phyloP scores from a whole-genome alignment of 495 filamentous ascomycete genomes.

The Aspergillus nanangensis region DNA sequence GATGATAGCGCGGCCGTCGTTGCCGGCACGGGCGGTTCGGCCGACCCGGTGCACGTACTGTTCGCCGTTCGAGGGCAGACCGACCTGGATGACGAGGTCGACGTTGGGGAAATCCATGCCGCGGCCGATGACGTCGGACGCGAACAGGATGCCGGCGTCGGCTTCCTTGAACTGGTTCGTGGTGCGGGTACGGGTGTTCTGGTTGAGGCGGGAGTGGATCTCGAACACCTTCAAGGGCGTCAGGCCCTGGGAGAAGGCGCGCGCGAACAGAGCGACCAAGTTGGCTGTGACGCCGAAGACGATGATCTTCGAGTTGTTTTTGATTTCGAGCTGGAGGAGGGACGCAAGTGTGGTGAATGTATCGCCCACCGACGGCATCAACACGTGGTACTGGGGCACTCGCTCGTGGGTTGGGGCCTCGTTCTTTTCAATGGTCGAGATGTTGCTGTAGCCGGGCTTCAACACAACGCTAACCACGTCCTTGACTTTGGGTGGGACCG shows the following conservation, averaged over 20 bases:
- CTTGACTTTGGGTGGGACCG: slow-evolving; percentile 58
- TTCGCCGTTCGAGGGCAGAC: slow-evolving; percentile 65
- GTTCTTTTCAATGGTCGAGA: slow-evolving; percentile 58
- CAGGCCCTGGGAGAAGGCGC: slow-evolving; percentile 41
- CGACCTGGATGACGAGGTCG: slow-evolving; percentile 83
- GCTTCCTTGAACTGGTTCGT: slow-evolving; percentile 59
- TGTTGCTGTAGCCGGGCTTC: slow-evolving; percentile 48
- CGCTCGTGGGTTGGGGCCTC: slow-evolving; percentile 57
- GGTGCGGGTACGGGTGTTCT: slow-evolving; percentile 50
- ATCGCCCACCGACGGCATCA: slow-evolving; percentile 49
- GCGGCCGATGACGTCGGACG: slow-evolving; percentile 66
- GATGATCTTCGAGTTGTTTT: slow-evolving; percentile 56
- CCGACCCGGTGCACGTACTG: slow-evolving; percentile 89
- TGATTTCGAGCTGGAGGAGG: slow-evolving; percentile 40
- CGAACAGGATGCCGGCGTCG: slow-evolving; percentile 53
- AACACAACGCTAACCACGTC: slow-evolving; percentile 57
- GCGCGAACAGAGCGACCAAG: slow-evolving; percentile 51
- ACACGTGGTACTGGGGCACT: slow-evolving; percentile 56
- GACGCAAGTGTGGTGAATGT: slow-evolving; percentile 49
- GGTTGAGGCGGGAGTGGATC: slow-evolving; percentile 59
- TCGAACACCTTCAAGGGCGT: slow-evolving; percentile 45
- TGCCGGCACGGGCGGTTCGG: slow-evolving; percentile 61
- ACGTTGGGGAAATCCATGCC: slow-evolving; percentile 96
- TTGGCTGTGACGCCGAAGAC: slow-evolving; percentile 66
- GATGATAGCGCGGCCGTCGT: slow-evolving; percentile 63